Evolutionary conservation across 805 yeast genomes (phyloP).

Genomic region (Wickerhamomyces rabaulensis): DNA sequence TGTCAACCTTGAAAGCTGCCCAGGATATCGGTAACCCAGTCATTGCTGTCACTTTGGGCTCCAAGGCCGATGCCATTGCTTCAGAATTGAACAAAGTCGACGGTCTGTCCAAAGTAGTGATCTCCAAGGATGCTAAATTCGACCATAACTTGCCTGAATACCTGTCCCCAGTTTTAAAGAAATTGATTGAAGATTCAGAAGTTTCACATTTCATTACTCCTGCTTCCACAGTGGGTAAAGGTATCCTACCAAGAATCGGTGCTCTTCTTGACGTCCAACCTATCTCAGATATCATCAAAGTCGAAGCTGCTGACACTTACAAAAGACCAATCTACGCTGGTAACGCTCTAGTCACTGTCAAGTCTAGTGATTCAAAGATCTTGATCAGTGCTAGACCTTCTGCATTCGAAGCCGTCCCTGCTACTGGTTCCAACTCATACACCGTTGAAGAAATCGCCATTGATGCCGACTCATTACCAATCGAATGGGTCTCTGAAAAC

Average conservation of each 20-base stretch:
- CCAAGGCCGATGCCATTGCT: slow-evolving; percentile 45
- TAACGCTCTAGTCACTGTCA: slow-evolving; percentile 81
- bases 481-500: slow-evolving; percentile 72
- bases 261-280: slow-evolving; percentile 87
- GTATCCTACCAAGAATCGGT: slow-evolving; percentile 78
- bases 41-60: slow-evolving; percentile 73
- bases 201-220: slow-evolving; percentile 73
- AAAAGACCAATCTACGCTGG: slow-evolving; percentile 96
- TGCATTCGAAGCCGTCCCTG: slow-evolving; percentile 54
- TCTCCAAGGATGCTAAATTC: slow-evolving; percentile 53
- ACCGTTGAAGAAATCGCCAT: slow-evolving; percentile 44
- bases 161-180: slow-evolving; percentile 61
- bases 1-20: slow-evolving; percentile 78
- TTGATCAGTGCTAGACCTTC: slow-evolving; percentile 80
- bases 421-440: slow-evolving; percentile 32
- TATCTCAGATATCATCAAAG: slow-evolving; percentile 70
- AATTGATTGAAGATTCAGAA: slow-evolving; percentile 28
- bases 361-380: slow-evolving; percentile 58
- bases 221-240: slow-evolving; percentile 85
- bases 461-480: slow-evolving; percentile 29
- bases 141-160: slow-evolving; percentile 77
- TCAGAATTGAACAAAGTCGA: slow-evolving; percentile 47
- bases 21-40: slow-evolving; percentile 68
- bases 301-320: slow-evolving; percentile 65
- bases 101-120: slow-evolving; percentile 37